Conservation (phyloP, 768 basidiomycete species). For the Dentipellis sp. region DNA sequence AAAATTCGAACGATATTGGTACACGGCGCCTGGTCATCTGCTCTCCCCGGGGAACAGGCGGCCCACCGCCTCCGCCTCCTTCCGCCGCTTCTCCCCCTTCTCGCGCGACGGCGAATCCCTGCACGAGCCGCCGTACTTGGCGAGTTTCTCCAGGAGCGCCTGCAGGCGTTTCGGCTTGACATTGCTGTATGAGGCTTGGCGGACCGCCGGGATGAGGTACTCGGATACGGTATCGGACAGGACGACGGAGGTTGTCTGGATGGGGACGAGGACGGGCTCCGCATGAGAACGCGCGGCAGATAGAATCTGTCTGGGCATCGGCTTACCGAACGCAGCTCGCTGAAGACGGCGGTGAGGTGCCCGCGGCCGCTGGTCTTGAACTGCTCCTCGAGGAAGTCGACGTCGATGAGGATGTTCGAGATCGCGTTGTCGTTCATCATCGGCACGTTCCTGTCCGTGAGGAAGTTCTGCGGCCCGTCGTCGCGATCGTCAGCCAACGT, state of each 20-base stretch:
- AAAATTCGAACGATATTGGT: no score
- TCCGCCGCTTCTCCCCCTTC: constrained; percentile 60
- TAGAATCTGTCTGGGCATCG: neutral
- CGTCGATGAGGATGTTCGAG: constrained; percentile 76
- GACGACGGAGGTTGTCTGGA: constrained; percentile 63
- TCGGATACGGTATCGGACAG: constrained; percentile 67
- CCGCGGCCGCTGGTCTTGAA: constrained; percentile 65
- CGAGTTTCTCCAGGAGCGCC: constrained; percentile 70
- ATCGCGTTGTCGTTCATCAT: constrained; percentile 87
- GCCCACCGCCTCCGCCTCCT: constrained; percentile 71
- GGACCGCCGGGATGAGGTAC: constrained; percentile 63
- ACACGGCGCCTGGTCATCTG: constrained; percentile 25
- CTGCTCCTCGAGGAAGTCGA: constrained; percentile 85
- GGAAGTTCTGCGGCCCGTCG: constrained; percentile 46
- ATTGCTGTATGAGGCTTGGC: constrained; percentile 54
- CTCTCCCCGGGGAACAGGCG: constrained; percentile 64
- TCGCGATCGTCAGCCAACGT: neutral
- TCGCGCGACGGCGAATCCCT: constrained; percentile 54
- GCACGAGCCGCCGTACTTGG: constrained; percentile 53
- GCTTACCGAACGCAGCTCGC: constrained; percentile 71
- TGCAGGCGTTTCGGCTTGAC: constrained; percentile 69
- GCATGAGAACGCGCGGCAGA: neutral
- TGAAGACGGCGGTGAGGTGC: constrained; percentile 64
- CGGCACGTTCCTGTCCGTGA: constrained; percentile 64
- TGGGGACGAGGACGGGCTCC: neutral